Conservation (phyloP, 768 basidiomycete genomes). For the Lentinula sp. region DNA sequence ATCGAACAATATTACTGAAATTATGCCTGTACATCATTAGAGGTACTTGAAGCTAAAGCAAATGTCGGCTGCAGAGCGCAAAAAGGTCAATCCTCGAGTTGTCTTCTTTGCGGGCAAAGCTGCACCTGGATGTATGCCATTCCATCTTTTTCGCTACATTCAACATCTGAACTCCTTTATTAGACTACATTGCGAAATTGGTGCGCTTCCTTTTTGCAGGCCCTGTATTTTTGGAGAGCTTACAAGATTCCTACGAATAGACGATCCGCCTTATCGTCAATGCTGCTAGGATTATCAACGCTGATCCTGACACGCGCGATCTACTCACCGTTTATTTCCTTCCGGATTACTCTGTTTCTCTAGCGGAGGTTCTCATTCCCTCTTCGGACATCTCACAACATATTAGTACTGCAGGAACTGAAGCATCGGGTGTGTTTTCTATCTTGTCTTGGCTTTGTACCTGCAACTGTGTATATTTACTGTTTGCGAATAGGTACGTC, state of each 20-base stretch:
- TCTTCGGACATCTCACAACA: slow-evolving; percentile 94
- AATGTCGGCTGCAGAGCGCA: slow-evolving; percentile 72
- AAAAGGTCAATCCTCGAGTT: slow-evolving; percentile 78
- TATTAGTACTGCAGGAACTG: slow-evolving; percentile 96
- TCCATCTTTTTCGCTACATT: not conserved
- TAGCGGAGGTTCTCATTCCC: slow-evolving; percentile 83
- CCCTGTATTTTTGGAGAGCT: not conserved
- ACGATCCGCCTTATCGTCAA: slow-evolving; percentile 94
- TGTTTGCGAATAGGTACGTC: slow-evolving; percentile 34
- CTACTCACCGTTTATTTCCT: slow-evolving; percentile 90
- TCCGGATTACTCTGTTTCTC: slow-evolving; percentile 88
- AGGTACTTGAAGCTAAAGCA: slow-evolving; percentile 78
- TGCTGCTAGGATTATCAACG: slow-evolving; percentile 74
- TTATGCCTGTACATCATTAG: slow-evolving; percentile 26
- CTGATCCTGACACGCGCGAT: slow-evolving; percentile 83
- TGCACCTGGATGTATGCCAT: slow-evolving; percentile 76
- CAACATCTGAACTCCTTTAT: not conserved
- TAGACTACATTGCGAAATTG: slow-evolving; percentile 90
- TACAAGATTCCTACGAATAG: slow-evolving; percentile 21
- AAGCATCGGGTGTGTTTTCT: slow-evolving; percentile 50
- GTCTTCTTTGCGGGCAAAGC: slow-evolving; percentile 99
- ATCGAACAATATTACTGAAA: not conserved
- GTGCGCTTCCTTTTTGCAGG: slow-evolving; percentile 25
- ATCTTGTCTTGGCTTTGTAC: not conserved
- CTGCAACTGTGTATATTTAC: not conserved